Percentiles rank a stretch among this genome's conserved stretches.
These are phyloP conservation scores for Hypoxylon perforatum DNA, from an alignment of 495 filamentous ascomycete species.

Conservation along the genomic window DNA sequence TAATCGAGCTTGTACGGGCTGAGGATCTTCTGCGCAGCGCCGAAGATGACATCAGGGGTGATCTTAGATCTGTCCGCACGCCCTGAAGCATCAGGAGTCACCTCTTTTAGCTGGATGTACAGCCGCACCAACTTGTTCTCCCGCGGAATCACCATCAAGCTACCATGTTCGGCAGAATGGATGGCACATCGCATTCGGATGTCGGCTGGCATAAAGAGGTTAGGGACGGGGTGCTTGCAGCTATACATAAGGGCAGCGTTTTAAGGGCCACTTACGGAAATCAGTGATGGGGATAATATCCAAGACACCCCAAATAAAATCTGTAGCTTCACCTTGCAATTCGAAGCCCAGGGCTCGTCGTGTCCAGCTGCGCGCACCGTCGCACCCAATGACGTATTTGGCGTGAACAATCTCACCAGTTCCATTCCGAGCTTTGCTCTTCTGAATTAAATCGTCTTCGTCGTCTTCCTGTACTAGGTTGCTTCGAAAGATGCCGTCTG, in stretches of 20 bases:
- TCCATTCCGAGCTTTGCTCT: conserved; percentile 50
- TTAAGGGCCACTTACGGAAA: conserved; percentile 68
- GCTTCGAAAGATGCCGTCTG: conserved; percentile 62
- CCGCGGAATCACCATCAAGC: conserved; percentile 75
- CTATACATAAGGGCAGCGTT: conserved; percentile 35
- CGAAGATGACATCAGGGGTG: conserved; percentile 66
- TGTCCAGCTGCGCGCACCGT: conserved; percentile 74
- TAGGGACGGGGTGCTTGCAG: conserved; percentile 61
- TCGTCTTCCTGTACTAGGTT: conserved; percentile 62
- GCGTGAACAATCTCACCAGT: conserved; percentile 60
- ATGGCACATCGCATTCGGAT: conserved; percentile 75
- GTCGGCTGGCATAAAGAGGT: conserved; percentile 66
- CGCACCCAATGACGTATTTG: conserved; percentile 76
- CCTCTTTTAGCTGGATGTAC: conserved; percentile 74
- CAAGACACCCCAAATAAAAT: conserved; percentile 75
- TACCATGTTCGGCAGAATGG: conserved; percentile 71
- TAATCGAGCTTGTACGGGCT: conserved; percentile 71
- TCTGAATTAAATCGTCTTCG: conserved; percentile 62
- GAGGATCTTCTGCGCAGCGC: conserved; percentile 68
- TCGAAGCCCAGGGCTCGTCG: conserved; percentile 68
- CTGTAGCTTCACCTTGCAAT: conserved; percentile 71
- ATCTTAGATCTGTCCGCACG: conserved; percentile 65
- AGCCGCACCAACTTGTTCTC: conserved; percentile 75
- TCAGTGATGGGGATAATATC: conserved; percentile 76
- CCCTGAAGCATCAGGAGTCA: conserved; percentile 62